Evolutionary conservation across 2,329 filamentous ascomycete genomes (phyloP).

Genomic region (Cercospora beticola): DNA sequence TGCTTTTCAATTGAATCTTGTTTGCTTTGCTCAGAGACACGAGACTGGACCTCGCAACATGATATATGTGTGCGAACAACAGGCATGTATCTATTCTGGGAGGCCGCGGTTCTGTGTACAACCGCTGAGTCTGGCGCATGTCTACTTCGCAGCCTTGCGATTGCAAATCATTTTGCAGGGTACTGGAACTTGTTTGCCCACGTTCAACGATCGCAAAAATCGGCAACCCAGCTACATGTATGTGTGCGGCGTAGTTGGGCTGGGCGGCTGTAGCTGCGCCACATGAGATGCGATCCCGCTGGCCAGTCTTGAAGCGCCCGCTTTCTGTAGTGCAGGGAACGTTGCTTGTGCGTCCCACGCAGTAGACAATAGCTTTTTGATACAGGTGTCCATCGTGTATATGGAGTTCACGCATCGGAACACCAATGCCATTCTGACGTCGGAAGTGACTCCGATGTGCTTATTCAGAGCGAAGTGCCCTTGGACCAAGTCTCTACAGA

Average conservation of each 20-base stretch:
- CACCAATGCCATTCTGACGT: background rate
- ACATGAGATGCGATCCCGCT: background rate
- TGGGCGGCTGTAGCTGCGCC: background rate
- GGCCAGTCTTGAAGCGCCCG: background rate
- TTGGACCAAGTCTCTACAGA: slow-evolving; percentile 8
- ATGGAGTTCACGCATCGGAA: background rate
- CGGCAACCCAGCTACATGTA: background rate
- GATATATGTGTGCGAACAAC: background rate
- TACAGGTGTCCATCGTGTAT: background rate
- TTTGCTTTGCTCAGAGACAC: background rate
- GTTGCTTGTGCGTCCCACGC: background rate
- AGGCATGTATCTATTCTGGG: background rate
- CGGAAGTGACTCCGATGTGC: background rate
- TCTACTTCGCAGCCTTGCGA: background rate
- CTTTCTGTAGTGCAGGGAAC: background rate
- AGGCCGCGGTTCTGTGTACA: background rate
- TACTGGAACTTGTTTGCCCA: background rate
- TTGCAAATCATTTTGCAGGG: background rate
- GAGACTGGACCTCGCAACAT: background rate
- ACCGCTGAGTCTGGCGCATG: background rate
- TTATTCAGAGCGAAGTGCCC: background rate
- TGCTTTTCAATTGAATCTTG: background rate
- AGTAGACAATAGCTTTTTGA: background rate
- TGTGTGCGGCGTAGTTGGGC: background rate
- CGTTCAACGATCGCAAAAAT: background rate